A percentile compares a stretch with the other conserved stretches of the same genome.
These are phyloP conservation scores for Castanopsis chinensis DNA, from an alignment of 306 rosid species.

Conservation along the genomic window DNA sequence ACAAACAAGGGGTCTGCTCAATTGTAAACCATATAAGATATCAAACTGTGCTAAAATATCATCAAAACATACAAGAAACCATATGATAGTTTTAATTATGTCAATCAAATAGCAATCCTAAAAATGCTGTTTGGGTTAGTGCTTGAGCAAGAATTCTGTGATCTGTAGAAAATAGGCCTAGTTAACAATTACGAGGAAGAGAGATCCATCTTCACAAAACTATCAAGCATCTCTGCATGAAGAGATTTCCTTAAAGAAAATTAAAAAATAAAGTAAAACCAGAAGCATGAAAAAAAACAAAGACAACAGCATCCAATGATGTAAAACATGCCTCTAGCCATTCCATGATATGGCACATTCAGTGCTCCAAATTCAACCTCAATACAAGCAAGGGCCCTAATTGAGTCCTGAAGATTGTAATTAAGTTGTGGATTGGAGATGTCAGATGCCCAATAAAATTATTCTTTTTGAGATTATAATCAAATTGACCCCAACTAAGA, in stretches of 20 bases:
- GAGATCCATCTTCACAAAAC: neutral
- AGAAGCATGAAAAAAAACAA: neutral
- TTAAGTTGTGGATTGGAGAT: neutral
- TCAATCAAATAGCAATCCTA: neutral
- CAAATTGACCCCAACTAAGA: neutral
- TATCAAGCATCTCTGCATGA: neutral
- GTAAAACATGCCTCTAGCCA: neutral
- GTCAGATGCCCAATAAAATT: neutral
- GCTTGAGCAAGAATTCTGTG: neutral
- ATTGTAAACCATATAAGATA: neutral
- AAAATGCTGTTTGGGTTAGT: neutral
- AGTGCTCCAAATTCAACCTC: neutral
- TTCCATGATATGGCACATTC: neutral
- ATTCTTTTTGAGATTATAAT: neutral
- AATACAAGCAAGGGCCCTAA: neutral
- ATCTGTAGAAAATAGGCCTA: neutral
- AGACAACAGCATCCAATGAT: neutral
- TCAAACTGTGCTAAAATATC: neutral
- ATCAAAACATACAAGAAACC: neutral
- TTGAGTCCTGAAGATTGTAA: neutral
- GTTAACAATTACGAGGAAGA: neutral
- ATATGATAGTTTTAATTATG: neutral
- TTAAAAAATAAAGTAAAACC: neutral
- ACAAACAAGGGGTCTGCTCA: constrained; percentile 5
- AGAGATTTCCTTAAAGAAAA: neutral